Base-by-base conservation (phyloP, 2,329 filamentous ascomycete genomes). In the Ophiosphaerella herpotricha region DNA sequence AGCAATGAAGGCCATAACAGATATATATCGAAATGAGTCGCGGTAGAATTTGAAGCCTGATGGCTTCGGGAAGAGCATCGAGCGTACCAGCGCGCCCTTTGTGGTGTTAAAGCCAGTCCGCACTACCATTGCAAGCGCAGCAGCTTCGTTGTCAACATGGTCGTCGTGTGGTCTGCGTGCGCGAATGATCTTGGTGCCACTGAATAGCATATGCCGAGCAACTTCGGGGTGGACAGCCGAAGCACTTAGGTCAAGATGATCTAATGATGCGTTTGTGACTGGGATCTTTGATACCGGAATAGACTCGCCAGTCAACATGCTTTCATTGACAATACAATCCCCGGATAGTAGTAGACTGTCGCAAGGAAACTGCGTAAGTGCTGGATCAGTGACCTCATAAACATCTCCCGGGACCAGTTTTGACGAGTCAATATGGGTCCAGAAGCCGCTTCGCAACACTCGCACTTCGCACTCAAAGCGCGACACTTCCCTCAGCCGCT, bases 31-130 rank as follows among this genome's bases (percentile, higher is more conserved):
- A 76, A 99, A 99, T 0, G 93, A 97, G 72, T 99, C 94, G 36
- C 91, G 85, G 72, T 99, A 99, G 71, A 99, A 99, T 66, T 95
- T 97, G 83, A 99, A 99, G 0, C 93, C 93, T 0, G 93, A 96
- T 1, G 94, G 94, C 68, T 99, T 99, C 0, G 94, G 95, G 69
- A 99, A 99, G 33, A 99, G 82, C 93, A 99, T 99, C 0, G 94
- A 97, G 21, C 94, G 88, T 51, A 99, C 91, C 14, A 99, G 78
- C 8, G 94, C 90, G 21, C 94, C 94, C 72, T 99, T 99, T 1
- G 94, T 99, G 0, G 94, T 99, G 71, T 95, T 95, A 75, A 99
- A 99, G 1, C 94, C 94, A 2, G 92, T 99, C 55, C 94, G 85
- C 24, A 97, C 87, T 13, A 96, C 91, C 75, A 99, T 87, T 11